phyloP scores from a whole-genome alignment of 768 basidiomycete genomes.

The Suillus alpinus region DNA sequence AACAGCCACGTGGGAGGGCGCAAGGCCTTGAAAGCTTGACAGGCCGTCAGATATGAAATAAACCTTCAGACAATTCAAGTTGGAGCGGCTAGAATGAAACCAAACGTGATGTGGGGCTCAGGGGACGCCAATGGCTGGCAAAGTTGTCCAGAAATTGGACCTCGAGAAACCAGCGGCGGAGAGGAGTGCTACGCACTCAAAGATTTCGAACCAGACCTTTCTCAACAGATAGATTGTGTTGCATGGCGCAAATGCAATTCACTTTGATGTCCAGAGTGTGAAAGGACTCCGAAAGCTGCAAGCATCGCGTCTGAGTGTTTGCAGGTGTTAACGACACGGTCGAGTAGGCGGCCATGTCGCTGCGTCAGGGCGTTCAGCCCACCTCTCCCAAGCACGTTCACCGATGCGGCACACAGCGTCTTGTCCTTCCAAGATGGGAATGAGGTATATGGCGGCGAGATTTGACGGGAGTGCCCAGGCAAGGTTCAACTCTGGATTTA shows the following conservation, averaged over 20 bases:
- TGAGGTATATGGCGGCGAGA: constrained; percentile 31
- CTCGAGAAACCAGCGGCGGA: constrained; percentile 8
- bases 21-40: neutral
- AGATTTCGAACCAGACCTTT: constrained; percentile 3
- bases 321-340: constrained; percentile 5
- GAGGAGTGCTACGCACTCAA: neutral
- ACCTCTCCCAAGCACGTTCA: constrained; percentile 41
- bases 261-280: neutral
- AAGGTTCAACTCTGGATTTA: constrained; percentile 67
- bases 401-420: constrained; percentile 37
- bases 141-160: neutral
- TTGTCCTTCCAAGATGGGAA: constrained; percentile 32
- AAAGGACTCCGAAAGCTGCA: neutral
- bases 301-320: neutral
- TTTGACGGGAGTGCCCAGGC: constrained; percentile 27
- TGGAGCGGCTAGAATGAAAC: neutral
- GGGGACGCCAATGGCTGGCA: neutral
- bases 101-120: neutral
- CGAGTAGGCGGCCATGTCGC: constrained; percentile 25
- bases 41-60: no score
- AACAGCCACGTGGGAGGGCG: neutral
- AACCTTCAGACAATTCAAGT: neutral
- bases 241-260: constrained; percentile 11
- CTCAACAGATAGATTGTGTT: constrained; percentile 5
- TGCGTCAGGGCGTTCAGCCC: constrained; percentile 31